A percentile compares a stretch with the other conserved stretches of the same genome.
These are phyloP conservation scores for Peronospora destructor DNA, from an alignment of 352 stramenopile genomes.

Conservation along the genomic window DNA sequence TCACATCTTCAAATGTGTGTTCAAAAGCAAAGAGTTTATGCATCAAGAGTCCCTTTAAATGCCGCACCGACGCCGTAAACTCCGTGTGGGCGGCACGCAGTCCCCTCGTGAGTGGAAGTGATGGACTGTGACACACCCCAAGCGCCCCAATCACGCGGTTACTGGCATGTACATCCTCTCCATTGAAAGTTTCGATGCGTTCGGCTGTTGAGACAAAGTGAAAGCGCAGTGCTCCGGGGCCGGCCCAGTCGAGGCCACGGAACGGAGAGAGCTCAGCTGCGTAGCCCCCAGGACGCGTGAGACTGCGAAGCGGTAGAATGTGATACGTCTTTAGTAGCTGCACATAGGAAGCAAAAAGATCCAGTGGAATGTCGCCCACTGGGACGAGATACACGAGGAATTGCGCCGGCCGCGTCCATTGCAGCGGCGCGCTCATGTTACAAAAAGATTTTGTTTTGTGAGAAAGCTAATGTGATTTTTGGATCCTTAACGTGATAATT, in stretches of 20 bases:
- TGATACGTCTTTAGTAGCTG: constrained; percentile 48
- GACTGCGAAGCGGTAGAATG: constrained; percentile 51
- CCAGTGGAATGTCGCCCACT: constrained; percentile 52
- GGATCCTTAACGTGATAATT: background rate
- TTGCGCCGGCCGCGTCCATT: constrained; percentile 59
- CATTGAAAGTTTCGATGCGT: constrained; percentile 47
- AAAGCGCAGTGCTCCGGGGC: constrained; percentile 47
- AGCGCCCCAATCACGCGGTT: constrained; percentile 66
- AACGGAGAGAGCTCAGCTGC: constrained; percentile 77
- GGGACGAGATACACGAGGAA: constrained; percentile 81
- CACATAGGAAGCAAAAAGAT: constrained; percentile 56
- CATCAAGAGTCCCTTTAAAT: constrained; percentile 62
- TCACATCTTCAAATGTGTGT: constrained; percentile 58
- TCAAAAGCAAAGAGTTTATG: constrained; percentile 84
- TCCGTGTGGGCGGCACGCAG: constrained; percentile 52
- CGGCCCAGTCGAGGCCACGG: constrained; percentile 61
- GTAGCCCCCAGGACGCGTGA: constrained; percentile 74
- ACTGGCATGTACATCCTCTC: constrained; percentile 69
- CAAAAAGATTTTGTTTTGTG: too few relatives aligned
- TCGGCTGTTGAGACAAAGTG: constrained; percentile 65
- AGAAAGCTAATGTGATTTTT: background rate
- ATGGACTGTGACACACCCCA: constrained; percentile 74
- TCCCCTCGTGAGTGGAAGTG: constrained; percentile 34
- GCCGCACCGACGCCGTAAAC: constrained; percentile 57
- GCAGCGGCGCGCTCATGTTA: constrained; percentile 19